A percentile compares a stretch with the other conserved stretches of the same genome.
Conservation (phyloP, 495 filamentous ascomycete species). For the Astrothelium macrocarpum region DNA sequence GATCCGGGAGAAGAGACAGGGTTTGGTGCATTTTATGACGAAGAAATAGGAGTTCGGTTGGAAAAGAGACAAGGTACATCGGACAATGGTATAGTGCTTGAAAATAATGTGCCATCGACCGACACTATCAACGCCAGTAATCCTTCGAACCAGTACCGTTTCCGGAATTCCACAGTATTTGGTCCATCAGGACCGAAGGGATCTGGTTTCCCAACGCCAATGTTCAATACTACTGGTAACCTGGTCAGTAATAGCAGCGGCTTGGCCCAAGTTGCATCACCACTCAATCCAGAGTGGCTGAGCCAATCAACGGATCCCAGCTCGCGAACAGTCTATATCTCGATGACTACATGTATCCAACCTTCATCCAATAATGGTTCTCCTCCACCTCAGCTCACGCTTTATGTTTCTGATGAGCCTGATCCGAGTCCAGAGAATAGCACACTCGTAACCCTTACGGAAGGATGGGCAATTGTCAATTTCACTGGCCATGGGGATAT, state of each 20-base stretch:
- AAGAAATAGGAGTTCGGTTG: conserved; percentile 27
- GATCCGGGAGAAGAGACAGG: conserved; percentile 15
- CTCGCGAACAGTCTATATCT: conserved; percentile 57
- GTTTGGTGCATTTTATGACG: conserved; percentile 20
- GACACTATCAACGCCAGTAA: conserved; percentile 48
- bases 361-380: conserved; percentile 41
- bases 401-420: conserved; percentile 69
- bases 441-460: conserved; percentile 35
- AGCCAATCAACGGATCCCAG: not conserved
- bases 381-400: conserved; percentile 56
- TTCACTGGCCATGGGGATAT: conserved; percentile 49
- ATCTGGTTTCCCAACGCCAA: conserved; percentile 34
- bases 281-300: not conserved
- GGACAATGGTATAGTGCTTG: conserved; percentile 35
- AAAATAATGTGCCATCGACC: conserved; percentile 55
- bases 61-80: conserved; percentile 24
- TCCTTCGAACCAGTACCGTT: conserved; percentile 46
- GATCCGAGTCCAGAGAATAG: conserved; percentile 54
- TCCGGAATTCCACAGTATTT: conserved; percentile 37
- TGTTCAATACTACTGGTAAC: conserved; percentile 13
- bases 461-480: conserved; percentile 54
- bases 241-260: conserved; percentile 12
- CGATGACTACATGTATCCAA: conserved; percentile 71
- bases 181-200: conserved; percentile 27
- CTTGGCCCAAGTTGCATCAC: conserved; percentile 4